A percentile compares a stretch with the other conserved stretches of the same genome.
These are phyloP conservation scores for Simplicillium sp. DNA, from an alignment of 2,329 filamentous ascomycete genomes.

Conservation along the genomic window DNA sequence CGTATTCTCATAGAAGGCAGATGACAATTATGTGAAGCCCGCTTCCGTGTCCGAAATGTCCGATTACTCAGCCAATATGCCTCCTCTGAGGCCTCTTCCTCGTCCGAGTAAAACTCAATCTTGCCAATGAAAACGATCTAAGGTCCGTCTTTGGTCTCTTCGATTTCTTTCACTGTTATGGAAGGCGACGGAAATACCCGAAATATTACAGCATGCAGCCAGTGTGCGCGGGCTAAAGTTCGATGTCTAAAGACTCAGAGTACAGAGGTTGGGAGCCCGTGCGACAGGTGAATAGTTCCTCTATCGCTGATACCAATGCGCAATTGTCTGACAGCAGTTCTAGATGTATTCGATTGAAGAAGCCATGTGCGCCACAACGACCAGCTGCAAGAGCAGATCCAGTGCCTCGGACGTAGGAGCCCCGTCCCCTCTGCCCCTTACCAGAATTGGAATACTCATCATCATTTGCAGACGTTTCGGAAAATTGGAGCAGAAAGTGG, in stretches of 20 bases:
- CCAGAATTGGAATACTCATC: neutral
- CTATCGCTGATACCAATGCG: neutral
- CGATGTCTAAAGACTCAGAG: neutral
- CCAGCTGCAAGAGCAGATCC: neutral
- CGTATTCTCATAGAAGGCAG: no score
- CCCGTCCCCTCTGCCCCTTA: neutral
- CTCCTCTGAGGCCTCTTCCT: no score
- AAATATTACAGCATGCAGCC: neutral
- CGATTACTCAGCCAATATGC: no score
- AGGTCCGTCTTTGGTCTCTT: no score
- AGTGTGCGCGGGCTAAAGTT: neutral
- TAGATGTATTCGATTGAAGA: conserved; percentile 2
- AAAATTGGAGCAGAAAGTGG: conserved; percentile 2
- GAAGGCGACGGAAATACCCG: neutral
- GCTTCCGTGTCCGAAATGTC: no score
- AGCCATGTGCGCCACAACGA: neutral
- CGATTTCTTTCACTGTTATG: no score
- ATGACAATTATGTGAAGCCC: no score
- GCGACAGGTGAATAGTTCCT: conserved; percentile 1
- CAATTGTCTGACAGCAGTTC: neutral
- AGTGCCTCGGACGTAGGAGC: conserved; percentile 2
- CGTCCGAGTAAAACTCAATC: no score
- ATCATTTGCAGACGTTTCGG: conserved; percentile 1
- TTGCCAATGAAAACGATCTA: no score
- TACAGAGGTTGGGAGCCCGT: neutral